Evolutionary conservation across 1,139 yeast species (phyloP).

Genomic region (Ogataea hybrid): DNA sequence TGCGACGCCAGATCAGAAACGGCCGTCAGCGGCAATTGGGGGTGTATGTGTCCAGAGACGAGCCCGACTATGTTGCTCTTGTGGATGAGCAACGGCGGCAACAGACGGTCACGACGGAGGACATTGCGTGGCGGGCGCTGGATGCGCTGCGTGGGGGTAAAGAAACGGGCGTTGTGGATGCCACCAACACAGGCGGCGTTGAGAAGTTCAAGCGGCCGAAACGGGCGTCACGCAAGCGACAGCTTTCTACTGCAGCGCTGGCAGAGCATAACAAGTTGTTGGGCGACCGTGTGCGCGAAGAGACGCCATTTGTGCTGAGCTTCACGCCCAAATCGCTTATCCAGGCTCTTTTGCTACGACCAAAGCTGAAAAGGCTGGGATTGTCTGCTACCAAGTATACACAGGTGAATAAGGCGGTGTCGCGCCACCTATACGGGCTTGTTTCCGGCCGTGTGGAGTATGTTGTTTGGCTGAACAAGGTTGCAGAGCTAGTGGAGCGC

Average conservation of each 20-base stretch:
- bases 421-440: slow-evolving; percentile 25
- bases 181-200: neutral
- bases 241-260: slow-evolving; percentile 26
- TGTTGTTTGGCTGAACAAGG: slow-evolving; percentile 23
- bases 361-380: slow-evolving; percentile 21
- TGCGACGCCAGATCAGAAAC: slow-evolving; percentile 25
- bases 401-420: slow-evolving; percentile 27
- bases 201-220: slow-evolving; percentile 13
- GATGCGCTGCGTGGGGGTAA: slow-evolving; percentile 20
- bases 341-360: slow-evolving; percentile 31
- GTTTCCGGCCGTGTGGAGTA: slow-evolving; percentile 18
- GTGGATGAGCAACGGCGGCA: slow-evolving; percentile 9
- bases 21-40: slow-evolving; percentile 19
- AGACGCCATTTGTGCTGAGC: slow-evolving; percentile 7
- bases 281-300: slow-evolving; percentile 3
- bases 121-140: slow-evolving; percentile 11
- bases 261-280: slow-evolving; percentile 16
- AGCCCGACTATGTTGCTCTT: slow-evolving; percentile 6
- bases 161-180: slow-evolving; percentile 5
- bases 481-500: slow-evolving; percentile 26
- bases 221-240: slow-evolving; percentile 5
- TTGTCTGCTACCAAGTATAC: slow-evolving; percentile 26
- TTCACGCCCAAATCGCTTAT: slow-evolving; percentile 29
- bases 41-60: slow-evolving; percentile 5
- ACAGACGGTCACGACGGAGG: slow-evolving; percentile 3